phyloP scores from a whole-genome alignment of 2,329 filamentous ascomycete species.

The Metarhizium brunneum region DNA sequence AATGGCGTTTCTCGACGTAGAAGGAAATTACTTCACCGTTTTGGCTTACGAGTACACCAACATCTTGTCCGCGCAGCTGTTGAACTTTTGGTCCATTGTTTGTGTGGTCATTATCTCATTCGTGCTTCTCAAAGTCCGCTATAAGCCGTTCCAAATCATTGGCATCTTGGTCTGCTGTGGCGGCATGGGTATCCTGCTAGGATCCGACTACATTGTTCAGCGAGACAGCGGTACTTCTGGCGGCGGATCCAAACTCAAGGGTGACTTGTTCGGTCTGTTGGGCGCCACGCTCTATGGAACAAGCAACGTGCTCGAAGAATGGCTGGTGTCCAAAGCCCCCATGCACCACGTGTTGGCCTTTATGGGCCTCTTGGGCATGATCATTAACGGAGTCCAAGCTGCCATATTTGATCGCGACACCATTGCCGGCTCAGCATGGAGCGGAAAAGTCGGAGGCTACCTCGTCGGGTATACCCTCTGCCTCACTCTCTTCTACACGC shows the following conservation, averaged over 20 bases:
- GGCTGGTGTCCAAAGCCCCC: constrained; percentile 76
- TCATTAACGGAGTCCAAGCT: constrained; percentile 87
- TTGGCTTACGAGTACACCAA: constrained; percentile 90
- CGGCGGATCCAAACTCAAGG: constrained; percentile 64
- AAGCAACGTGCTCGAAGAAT: constrained; percentile 88
- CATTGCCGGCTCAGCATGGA: constrained; percentile 10
- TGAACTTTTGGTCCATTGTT: constrained; percentile 98
- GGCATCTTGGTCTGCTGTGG: constrained; percentile 89
- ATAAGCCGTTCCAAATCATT: constrained; percentile 73
- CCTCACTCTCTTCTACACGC: constrained; percentile 75
- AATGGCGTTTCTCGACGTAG: constrained; percentile 84
- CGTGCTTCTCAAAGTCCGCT: constrained; percentile 74
- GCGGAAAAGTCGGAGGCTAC: constrained; percentile 57
- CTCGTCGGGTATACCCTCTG: constrained; percentile 83
- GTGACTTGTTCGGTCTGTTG: constrained; percentile 83
- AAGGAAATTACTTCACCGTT: constrained; percentile 97
- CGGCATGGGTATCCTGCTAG: constrained; percentile 80
- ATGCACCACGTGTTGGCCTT: constrained; percentile 92
- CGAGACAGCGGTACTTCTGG: constrained; percentile 60
- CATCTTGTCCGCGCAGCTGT: constrained; percentile 83
- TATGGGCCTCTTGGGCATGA: constrained; percentile 75
- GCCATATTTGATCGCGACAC: constrained; percentile 74
- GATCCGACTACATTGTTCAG: constrained; percentile 70
- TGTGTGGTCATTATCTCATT: constrained; percentile 83
- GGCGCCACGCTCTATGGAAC: constrained; percentile 88